Conservation (phyloP, 2,329 filamentous ascomycete genomes). For the Calonectria montana region DNA sequence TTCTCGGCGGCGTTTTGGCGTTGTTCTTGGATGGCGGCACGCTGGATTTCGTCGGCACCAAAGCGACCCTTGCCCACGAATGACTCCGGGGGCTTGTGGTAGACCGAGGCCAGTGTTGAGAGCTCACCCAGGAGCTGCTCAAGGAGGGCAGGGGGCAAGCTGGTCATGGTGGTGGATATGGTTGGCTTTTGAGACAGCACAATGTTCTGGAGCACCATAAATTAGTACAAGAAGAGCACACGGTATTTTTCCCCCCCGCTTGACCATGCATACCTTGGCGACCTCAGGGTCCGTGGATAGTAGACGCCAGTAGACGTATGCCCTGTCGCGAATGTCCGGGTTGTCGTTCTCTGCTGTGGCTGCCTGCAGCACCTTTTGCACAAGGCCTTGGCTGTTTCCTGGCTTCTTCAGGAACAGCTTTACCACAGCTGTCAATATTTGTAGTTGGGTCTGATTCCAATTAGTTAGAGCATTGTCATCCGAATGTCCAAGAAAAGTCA, state of each 20-base stretch:
- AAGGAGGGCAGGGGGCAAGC: constrained; percentile 83
- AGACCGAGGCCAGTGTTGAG: constrained; percentile 95
- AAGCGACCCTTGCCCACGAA: constrained; percentile 96
- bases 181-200: constrained; percentile 94
- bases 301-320: constrained; percentile 98
- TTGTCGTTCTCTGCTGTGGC: constrained; percentile 97
- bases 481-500: constrained; percentile 9
- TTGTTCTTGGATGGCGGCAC: constrained; percentile 96
- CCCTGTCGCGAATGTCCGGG: constrained; percentile 94
- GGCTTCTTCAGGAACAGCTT: constrained; percentile 98
- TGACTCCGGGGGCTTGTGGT: constrained; percentile 98
- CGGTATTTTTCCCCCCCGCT: neutral
- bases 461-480: neutral
- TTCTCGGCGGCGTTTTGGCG: constrained; percentile 92
- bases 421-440: constrained; percentile 96
- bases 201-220: constrained; percentile 68
- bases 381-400: constrained; percentile 87
- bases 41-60: constrained; percentile 93
- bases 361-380: constrained; percentile 93
- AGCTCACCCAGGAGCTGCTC: constrained; percentile 93
- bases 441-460: constrained; percentile 82
- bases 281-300: constrained; percentile 91
- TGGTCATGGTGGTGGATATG: constrained; percentile 94
- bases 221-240: constrained; percentile 11
- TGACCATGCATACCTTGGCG: constrained; percentile 74